Conservation (phyloP, 139 green algal genomes). For the Coccomyxa sp. region DNA sequence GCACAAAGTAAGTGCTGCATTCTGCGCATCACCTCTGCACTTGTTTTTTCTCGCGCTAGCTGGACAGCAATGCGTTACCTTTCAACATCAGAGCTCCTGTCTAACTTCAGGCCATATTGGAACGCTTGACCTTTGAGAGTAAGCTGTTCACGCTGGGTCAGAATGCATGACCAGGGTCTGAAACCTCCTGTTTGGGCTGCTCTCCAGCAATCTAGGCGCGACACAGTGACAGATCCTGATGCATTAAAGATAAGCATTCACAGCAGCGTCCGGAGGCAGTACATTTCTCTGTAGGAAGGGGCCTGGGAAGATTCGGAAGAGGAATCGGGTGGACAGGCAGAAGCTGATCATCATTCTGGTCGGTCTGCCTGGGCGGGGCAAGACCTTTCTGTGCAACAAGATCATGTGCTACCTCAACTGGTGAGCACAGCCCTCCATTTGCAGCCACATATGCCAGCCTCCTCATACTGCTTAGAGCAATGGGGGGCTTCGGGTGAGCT, state of each 20-base stretch:
- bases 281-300: background rate
- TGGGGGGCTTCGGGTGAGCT: too few relatives aligned
- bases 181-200: background rate
- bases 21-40: too few relatives aligned
- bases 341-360: constrained; percentile 88
- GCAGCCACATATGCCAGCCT: too few relatives aligned
- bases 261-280: background rate
- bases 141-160: too few relatives aligned
- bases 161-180: background rate
- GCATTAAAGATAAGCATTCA: background rate
- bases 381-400: constrained; percentile 93
- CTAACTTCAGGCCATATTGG: background rate
- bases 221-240: too few relatives aligned
- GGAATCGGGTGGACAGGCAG: constrained; percentile 41
- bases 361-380: constrained; percentile 83
- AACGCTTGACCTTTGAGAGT: too few relatives aligned
- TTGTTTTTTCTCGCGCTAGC: too few relatives aligned
- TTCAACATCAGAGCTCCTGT: background rate
- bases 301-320: background rate
- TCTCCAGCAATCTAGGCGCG: background rate
- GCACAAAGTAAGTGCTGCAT: background rate
- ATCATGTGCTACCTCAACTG: constrained; percentile 82
- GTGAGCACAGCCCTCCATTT: constrained; percentile 32
- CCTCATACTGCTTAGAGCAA: too few relatives aligned
- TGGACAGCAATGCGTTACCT: too few relatives aligned